Base-by-base conservation (phyloP, 352 stramenopile genomes). In the Labyrinthula sp. region DNA sequence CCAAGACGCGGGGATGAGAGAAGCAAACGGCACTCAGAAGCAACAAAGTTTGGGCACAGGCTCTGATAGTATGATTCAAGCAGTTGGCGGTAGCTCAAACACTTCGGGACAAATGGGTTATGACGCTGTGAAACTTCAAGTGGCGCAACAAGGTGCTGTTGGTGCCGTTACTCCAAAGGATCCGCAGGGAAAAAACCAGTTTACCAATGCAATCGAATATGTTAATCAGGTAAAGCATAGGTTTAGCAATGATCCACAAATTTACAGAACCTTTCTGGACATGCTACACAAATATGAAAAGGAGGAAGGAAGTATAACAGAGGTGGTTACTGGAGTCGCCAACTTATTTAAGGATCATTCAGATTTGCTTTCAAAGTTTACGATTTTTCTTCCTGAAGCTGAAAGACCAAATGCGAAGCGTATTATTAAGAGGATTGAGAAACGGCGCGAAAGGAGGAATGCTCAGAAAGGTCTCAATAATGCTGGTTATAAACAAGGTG, bases 201-300 rank as follows among this genome's bases (percentile, higher is more conserved):
- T 98, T 59, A 87, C 96, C 57, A 86, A 97, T 59, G 90, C 90
- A 22, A 97, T 98, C 41, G 86, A 90, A 54, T 98, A 98, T 54
- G 90, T 98, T 52, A 89, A 74, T 6, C 45, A 61, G 22, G 63
- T 63, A 30, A 63, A 63, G 57, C 25, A 40, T 26, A 31, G 57
- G 6, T 63, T 63, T 24, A 38, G 31, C 7, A 34, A 96, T 30
- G 45, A 65, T 2, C 40, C 43, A 26, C 47, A 45, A 15, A 66
- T 38, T 4, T 67, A 66, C 47, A 64, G 60, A 71, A 67, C 92
- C 46, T 99, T 99, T 63, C 63, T 99, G 17, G 85, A 95, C 46
- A 99, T 99, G 57, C 59, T 99, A 38, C 88, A 98, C 66, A 96
- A 85, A 12, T 99, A 99, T 63, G 89, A 98, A 65, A 95, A 96